Conservation (phyloP, 805 yeast species). For the Scheffersomyces stipitis region DNA sequence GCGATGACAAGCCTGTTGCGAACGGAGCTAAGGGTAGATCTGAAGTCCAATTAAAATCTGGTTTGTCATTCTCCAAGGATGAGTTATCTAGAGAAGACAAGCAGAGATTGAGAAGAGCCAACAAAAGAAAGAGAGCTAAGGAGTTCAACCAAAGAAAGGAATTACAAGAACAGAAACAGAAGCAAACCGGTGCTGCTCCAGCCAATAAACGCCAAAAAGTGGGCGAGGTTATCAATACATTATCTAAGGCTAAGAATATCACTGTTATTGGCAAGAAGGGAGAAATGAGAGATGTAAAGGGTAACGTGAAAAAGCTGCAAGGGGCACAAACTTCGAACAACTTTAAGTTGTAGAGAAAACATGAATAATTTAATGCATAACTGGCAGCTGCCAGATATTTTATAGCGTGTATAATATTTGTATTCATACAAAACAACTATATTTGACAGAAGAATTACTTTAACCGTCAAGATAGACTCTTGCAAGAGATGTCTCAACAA, state of each 20-base stretch:
- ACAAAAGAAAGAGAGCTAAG: constrained; percentile 76
- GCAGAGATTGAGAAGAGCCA: constrained; percentile 81
- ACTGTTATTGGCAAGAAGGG: constrained; percentile 78
- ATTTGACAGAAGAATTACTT: too few species aligned
- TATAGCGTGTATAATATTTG: too few species aligned
- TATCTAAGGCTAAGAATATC: constrained; percentile 70
- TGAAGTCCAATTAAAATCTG: constrained; percentile 72
- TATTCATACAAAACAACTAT: too few species aligned
- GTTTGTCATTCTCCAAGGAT: constrained; percentile 75
- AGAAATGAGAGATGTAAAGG: constrained; percentile 68
- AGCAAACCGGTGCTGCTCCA: constrained; percentile 23
- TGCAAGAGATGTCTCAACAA: too few species aligned
- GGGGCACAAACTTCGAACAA: constrained; percentile 27
- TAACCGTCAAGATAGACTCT: too few species aligned
- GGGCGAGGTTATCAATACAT: constrained; percentile 66
- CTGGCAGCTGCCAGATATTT: too few species aligned
- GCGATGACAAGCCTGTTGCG: constrained; percentile 36
- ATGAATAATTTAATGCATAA: too few species aligned
- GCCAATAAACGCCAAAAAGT: constrained; percentile 52
- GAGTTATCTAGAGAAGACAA: constrained; percentile 84
- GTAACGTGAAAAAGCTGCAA: constrained; percentile 55
- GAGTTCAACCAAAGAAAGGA: constrained; percentile 40
- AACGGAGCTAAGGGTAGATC: constrained; percentile 31
- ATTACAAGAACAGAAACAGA: constrained; percentile 22
- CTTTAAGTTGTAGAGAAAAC: constrained; percentile 29